These are phyloP conservation scores for Heliophila coronopifolia DNA, from an alignment of 441 rosid species.

Conservation along the genomic window DNA sequence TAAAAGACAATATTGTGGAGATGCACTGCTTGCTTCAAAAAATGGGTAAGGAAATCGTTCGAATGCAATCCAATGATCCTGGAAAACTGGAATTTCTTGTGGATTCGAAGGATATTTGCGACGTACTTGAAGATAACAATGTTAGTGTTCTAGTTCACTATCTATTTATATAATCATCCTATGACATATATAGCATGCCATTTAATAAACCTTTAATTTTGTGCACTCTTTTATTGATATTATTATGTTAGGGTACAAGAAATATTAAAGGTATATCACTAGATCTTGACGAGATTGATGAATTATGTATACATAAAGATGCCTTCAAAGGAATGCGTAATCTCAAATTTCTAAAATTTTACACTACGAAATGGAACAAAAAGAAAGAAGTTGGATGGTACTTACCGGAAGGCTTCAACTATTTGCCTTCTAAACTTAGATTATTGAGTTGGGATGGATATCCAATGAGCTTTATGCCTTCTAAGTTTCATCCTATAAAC, in stretches of 20 bases:
- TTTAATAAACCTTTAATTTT: no score
- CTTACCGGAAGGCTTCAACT: neutral
- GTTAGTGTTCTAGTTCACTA: no score
- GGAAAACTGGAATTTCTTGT: neutral
- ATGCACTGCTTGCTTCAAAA: neutral
- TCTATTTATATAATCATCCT: no score
- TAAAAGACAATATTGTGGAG: neutral
- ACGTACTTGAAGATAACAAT: no score
- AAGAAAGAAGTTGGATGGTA: neutral
- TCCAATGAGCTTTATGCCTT: slow-evolving; percentile 12
- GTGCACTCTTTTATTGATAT: neutral
- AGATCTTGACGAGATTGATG: neutral
- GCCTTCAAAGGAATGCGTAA: neutral
- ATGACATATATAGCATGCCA: no score
- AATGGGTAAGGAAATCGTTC: neutral
- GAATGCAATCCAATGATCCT: neutral
- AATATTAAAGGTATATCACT: neutral
- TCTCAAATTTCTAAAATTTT: neutral
- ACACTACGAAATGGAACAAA: neutral
- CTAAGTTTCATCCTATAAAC: neutral
- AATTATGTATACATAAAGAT: neutral
- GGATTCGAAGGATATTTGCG: no score
- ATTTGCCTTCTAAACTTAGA: slow-evolving; percentile 1
- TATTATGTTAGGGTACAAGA: neutral
- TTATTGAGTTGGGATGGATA: neutral